Conservation (phyloP, 305 asterid species). For the Euphrasia arctica region DNA sequence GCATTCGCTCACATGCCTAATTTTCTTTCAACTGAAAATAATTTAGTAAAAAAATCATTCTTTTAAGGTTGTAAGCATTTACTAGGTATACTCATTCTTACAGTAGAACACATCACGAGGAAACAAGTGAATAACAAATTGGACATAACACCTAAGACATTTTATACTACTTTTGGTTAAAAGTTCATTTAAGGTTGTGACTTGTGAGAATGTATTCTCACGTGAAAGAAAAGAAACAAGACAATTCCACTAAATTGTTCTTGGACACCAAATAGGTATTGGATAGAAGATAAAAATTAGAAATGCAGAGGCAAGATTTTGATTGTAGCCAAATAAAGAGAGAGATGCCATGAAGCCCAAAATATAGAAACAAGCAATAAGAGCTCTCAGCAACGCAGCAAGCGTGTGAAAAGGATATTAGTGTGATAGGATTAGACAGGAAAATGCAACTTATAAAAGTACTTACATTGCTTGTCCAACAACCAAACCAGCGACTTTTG, state of each 20-base stretch:
- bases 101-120: slow-evolving; percentile 1
- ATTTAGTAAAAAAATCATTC: slow-evolving; percentile 2
- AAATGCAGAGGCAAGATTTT: too few relatives aligned
- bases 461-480: slow-evolving; percentile 65
- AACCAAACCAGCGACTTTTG: slow-evolving; percentile 80
- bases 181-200: not conserved
- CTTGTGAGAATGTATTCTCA: not conserved
- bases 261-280: too few relatives aligned
- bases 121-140: not conserved
- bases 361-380: too few relatives aligned
- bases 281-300: too few relatives aligned
- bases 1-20: slow-evolving; percentile 12
- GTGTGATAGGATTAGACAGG: slow-evolving; percentile 13
- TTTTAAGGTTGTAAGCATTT: slow-evolving; percentile 10
- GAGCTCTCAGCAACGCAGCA: slow-evolving; percentile 16
- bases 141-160: not conserved
- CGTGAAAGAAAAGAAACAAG: not conserved
- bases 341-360: too few relatives aligned
- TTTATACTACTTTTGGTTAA: not conserved
- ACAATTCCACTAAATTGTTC: too few relatives aligned
- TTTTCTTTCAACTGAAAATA: slow-evolving; percentile 13
- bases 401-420: slow-evolving; percentile 16
- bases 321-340: too few relatives aligned
- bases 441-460: slow-evolving; percentile 20
- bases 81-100: slow-evolving; percentile 4